phyloP scores from a whole-genome alignment of 768 basidiomycete genomes.

The Fistulinella prunicolor region DNA sequence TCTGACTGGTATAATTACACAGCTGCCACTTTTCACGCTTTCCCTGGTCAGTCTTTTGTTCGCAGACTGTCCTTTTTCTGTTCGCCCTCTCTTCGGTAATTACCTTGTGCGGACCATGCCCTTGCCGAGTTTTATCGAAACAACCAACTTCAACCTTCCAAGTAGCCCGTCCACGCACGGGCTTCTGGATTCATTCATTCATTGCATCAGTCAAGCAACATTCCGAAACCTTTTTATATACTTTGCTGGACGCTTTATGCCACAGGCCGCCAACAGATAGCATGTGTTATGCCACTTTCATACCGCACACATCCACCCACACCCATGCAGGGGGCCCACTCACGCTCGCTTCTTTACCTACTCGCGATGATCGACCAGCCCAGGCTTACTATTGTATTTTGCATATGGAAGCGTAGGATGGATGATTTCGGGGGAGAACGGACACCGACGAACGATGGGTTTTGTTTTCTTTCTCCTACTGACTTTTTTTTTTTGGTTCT shows the following conservation, averaged over 20 bases:
- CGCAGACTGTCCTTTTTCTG: conserved; percentile 22
- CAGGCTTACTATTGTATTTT: conserved; percentile 22
- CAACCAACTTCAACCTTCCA: conserved; percentile 15
- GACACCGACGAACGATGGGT: conserved; percentile 23
- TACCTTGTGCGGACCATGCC: conserved; percentile 22
- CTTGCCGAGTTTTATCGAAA: conserved; percentile 14
- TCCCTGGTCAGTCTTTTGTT: conserved; percentile 24
- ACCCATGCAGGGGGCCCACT: conserved; percentile 5
- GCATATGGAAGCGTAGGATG: conserved; percentile 26
- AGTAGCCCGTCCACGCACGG: conserved; percentile 19
- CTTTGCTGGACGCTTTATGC: conserved; percentile 23
- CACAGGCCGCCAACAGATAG: conserved; percentile 13
- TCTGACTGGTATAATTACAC: conserved; percentile 30
- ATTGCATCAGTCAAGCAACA: conserved; percentile 25
- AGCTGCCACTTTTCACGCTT: conserved; percentile 27
- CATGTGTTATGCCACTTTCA: conserved; percentile 7
- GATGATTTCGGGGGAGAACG: conserved; percentile 17
- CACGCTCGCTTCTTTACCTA: conserved; percentile 25
- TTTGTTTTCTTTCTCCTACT: conserved; percentile 1
- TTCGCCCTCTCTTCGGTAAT: conserved; percentile 30
- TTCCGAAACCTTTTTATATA: conserved; percentile 10
- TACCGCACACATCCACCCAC: conserved; percentile 1
- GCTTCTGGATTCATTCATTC: conserved; percentile 23
- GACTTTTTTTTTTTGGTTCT: conserved; percentile 15
- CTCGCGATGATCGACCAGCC: conserved; percentile 5